These are phyloP conservation scores for Filosporella fistucella DNA, from an alignment of 495 filamentous ascomycete species.

Conservation along the genomic window DNA sequence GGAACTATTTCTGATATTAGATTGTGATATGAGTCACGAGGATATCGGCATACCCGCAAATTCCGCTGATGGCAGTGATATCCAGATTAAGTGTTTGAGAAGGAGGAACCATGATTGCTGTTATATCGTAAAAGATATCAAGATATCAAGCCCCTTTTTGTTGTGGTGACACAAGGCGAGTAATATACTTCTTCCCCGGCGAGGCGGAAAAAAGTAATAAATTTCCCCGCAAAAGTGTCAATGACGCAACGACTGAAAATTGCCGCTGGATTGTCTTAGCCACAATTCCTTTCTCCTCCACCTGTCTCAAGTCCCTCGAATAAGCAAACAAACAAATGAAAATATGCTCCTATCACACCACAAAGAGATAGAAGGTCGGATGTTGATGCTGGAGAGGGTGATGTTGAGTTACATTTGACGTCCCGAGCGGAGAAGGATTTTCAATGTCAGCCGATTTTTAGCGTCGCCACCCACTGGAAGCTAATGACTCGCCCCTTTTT, in stretches of 20 bases:
- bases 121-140: too few species aligned
- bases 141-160: too few species aligned
- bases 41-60: slow-evolving; percentile 61
- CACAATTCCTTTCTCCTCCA: too few species aligned
- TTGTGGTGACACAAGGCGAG: too few species aligned
- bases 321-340: background rate
- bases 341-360: background rate
- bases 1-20: slow-evolving; percentile 47
- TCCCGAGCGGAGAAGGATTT: too few species aligned
- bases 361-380: too few species aligned
- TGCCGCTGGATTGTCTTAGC: background rate
- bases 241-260: background rate
- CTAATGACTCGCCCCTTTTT: too few species aligned
- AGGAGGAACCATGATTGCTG: slow-evolving; percentile 19
- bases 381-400: too few species aligned
- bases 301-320: background rate
- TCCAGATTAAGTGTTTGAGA: slow-evolving; percentile 54
- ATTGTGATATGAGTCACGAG: background rate
- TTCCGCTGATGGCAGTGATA: slow-evolving; percentile 83
- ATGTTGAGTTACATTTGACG: too few species aligned
- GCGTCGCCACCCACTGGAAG: too few species aligned
- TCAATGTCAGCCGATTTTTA: too few species aligned
- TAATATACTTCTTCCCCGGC: background rate
- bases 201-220: background rate
- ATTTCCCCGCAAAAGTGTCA: background rate